These are phyloP conservation scores for Magnolia kwangsiensis DNA, from an alignment of 164 flowering plant genomes.

Conservation along the genomic window DNA sequence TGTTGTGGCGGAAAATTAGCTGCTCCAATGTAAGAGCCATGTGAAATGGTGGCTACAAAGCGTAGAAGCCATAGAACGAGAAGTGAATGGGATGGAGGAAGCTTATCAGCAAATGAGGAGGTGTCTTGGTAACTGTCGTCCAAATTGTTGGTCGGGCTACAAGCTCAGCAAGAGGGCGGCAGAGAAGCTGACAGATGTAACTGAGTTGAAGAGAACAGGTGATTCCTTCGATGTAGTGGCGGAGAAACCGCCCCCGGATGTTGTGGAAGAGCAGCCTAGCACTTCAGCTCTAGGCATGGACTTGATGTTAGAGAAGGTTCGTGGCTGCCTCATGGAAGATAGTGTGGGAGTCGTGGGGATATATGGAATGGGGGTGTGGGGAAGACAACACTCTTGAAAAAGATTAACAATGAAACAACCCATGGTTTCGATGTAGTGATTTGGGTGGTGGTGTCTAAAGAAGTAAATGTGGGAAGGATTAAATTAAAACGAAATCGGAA, in stretches of 20 bases:
- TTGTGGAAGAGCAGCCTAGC: background rate
- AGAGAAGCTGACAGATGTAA: too few relatives aligned
- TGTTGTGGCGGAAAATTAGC: too few relatives aligned
- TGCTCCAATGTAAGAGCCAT: too few relatives aligned
- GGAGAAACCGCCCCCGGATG: background rate
- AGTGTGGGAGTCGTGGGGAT: constrained; percentile 2
- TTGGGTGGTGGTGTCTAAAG: constrained; percentile 4
- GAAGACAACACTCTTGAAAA: constrained; percentile 7
- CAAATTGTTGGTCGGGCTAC: too few relatives aligned
- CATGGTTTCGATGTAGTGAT: constrained; percentile 2
- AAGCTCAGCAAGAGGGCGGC: too few relatives aligned
- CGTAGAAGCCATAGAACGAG: too few relatives aligned
- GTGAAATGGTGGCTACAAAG: too few relatives aligned
- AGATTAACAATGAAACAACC: background rate
- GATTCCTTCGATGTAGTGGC: too few relatives aligned
- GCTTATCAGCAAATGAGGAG: too few relatives aligned
- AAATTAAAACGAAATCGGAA: background rate
- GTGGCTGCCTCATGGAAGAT: background rate
- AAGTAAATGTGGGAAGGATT: background rate
- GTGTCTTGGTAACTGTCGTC: too few relatives aligned
- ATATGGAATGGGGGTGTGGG: constrained; percentile 17
- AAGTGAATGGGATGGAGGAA: too few relatives aligned
- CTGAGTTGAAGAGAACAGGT: too few relatives aligned
- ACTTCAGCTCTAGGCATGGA: background rate
- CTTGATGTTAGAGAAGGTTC: background rate